Evolutionary conservation across 345 rosid genomes (phyloP).

Genomic region (Rhizophora mangle): DNA sequence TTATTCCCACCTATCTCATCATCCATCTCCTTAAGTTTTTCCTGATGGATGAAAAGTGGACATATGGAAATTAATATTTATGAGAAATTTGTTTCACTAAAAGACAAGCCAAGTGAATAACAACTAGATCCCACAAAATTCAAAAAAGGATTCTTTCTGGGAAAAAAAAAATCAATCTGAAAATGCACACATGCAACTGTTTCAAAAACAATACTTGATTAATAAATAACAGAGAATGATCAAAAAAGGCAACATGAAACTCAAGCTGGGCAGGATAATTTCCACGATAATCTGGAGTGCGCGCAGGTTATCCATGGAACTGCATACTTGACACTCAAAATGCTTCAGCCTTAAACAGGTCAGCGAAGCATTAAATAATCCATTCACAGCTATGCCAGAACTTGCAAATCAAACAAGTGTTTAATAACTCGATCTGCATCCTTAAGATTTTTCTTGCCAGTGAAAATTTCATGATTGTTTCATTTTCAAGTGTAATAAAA

Average conservation of each 20-base stretch:
- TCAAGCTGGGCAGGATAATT: not conserved
- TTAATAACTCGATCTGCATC: too few species aligned
- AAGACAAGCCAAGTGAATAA: not conserved
- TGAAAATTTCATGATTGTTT: too few species aligned
- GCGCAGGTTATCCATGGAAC: not conserved
- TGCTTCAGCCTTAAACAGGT: not conserved
- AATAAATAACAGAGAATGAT: not conserved
- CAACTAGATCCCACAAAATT: too few species aligned
- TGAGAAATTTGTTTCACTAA: conserved; percentile 8
- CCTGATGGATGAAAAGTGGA: conserved; percentile 33
- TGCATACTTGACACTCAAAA: not conserved
- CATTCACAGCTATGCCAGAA: too few species aligned
- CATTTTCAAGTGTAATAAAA: too few species aligned
- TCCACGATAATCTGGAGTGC: not conserved
- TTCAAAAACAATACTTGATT: not conserved
- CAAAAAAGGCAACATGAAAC: not conserved
- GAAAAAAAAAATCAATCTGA: not conserved
- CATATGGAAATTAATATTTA: not conserved
- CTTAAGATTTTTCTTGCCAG: too few species aligned
- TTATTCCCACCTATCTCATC: conserved; percentile 54
- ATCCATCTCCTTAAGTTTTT: conserved; percentile 60
- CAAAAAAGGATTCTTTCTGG: too few species aligned
- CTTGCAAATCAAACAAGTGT: too few species aligned
- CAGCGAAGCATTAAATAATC: not conserved
- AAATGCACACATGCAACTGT: not conserved